These are phyloP conservation scores for Coemansia reversa DNA, from an alignment of 192 early-diverging fungal species.

Conservation along the genomic window DNA sequence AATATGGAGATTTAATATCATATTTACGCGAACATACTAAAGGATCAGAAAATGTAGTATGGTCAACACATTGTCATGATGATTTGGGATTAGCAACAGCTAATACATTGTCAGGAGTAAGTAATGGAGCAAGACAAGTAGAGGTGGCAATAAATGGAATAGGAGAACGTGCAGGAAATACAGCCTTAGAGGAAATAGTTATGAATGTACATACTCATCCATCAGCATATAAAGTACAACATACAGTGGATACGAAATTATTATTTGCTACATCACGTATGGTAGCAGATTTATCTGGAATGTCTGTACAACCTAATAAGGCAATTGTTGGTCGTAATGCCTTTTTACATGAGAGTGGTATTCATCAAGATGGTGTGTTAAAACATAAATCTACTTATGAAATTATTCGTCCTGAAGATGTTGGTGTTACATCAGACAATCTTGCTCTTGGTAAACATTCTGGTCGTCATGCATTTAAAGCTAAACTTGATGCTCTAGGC, in stretches of 20 bases:
- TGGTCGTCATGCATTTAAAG: conserved; percentile 89
- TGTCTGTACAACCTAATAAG: conserved; percentile 97
- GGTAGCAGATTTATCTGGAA: conserved; percentile 85
- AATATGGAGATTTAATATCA: conserved; percentile 85
- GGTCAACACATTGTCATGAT: conserved; percentile 98
- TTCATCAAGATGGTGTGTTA: conserved; percentile 97
- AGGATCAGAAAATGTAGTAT: conserved; percentile 69
- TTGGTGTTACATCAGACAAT: conserved; percentile 82
- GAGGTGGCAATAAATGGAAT: conserved; percentile 98
- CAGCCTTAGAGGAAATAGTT: conserved; percentile 91
- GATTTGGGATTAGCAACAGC: conserved; percentile 96
- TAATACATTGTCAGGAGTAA: conserved; percentile 88
- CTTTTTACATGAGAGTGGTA: conserved; percentile 96
- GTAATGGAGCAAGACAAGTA: conserved; percentile 91
- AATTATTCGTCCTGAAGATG: conserved; percentile 91
- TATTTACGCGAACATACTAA: conserved; percentile 74
- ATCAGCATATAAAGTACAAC: conserved; percentile 81
- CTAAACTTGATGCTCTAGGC: conserved; percentile 76
- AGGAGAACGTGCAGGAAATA: conserved; percentile 98
- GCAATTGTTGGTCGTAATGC: conserved; percentile 97
- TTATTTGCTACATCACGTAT: conserved; percentile 87
- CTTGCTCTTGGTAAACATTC: conserved; percentile 96
- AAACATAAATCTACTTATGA: conserved; percentile 96
- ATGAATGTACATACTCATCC: conserved; percentile 96
- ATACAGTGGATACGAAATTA: conserved; percentile 85